Conservation (phyloP, 352 stramenopile genomes). For the Elongisporangium prolatum region DNA sequence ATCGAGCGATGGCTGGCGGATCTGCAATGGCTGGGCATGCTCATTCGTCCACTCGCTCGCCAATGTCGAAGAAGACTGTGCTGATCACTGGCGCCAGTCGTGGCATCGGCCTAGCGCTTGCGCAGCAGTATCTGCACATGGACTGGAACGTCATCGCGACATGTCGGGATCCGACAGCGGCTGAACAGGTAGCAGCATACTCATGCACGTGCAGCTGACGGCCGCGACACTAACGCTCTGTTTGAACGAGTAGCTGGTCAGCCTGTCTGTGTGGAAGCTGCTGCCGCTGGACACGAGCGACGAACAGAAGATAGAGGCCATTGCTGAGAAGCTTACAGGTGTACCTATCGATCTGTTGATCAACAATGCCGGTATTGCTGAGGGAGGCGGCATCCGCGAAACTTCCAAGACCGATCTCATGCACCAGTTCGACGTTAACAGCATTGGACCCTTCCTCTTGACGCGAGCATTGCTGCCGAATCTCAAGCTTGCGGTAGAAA, state of each 20-base stretch:
- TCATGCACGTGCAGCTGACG: too few relatives aligned
- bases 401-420: conserved; percentile 54
- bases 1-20: neutral
- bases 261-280: conserved; percentile 38
- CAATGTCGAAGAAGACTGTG: conserved; percentile 23
- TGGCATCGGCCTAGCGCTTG: conserved; percentile 28
- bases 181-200: conserved; percentile 10
- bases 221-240: too few relatives aligned
- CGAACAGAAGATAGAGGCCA: conserved; percentile 41
- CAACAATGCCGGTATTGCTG: conserved; percentile 61
- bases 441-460: conserved; percentile 58
- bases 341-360: conserved; percentile 61
- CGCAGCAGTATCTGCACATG: conserved; percentile 20
- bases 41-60: too few relatives aligned
- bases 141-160: conserved; percentile 29
- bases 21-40: neutral
- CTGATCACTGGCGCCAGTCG: conserved; percentile 33
- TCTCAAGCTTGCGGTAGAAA: conserved; percentile 29
- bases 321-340: conserved; percentile 30
- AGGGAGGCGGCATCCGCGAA: conserved; percentile 16
- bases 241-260: conserved; percentile 16
- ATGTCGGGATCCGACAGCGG: conserved; percentile 4
- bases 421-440: conserved; percentile 73
- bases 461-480: conserved; percentile 56
- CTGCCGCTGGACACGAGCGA: conserved; percentile 45